Conservation (phyloP, 176 grass and related monocot species). For the Oryza australiensis region DNA sequence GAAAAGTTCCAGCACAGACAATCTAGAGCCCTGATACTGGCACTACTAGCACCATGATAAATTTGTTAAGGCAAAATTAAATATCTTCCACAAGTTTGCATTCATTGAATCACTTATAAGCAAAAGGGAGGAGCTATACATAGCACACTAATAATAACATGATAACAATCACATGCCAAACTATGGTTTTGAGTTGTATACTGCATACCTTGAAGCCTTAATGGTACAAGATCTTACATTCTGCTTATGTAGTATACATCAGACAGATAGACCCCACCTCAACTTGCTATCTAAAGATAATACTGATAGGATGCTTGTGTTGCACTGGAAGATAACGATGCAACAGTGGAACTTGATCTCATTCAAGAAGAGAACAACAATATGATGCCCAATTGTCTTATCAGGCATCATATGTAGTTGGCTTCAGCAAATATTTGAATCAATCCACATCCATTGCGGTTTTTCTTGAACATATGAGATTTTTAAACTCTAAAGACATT, state of each 20-base stretch:
- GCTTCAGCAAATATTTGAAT: too few relatives aligned
- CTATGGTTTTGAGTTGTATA: neutral
- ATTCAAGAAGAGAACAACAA: neutral
- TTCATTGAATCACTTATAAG: too few relatives aligned
- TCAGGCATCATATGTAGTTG: neutral
- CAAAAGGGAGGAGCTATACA: neutral
- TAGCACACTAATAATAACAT: neutral
- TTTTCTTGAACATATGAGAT: neutral
- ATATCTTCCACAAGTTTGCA: too few relatives aligned
- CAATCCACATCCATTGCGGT: neutral
- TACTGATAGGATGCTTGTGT: neutral
- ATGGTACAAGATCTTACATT: neutral
- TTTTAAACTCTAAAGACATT: neutral
- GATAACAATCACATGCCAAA: slow-evolving; percentile 6
- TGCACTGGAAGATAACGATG: neutral
- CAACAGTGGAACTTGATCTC: neutral
- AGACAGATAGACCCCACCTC: neutral
- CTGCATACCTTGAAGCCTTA: neutral
- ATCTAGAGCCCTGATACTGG: neutral
- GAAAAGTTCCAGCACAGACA: neutral
- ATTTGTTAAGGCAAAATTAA: too few relatives aligned
- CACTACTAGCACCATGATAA: neutral
- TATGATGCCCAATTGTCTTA: neutral
- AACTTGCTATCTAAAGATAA: neutral
- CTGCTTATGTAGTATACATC: neutral